phyloP scores from a whole-genome alignment of 2,329 filamentous ascomycete genomes.

The Anthostomella pinea region DNA sequence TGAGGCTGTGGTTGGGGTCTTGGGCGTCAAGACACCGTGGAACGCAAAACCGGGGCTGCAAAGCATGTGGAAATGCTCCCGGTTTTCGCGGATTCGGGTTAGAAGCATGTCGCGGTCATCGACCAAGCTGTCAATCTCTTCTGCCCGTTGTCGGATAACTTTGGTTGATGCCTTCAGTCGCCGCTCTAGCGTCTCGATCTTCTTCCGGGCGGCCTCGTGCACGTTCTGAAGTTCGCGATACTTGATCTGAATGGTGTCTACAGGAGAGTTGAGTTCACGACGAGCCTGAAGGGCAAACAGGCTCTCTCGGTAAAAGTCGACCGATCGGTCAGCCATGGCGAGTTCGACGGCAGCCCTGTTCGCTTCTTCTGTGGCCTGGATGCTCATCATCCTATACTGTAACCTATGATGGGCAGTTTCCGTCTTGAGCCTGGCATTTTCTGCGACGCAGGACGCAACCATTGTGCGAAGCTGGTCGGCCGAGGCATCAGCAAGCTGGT shows the following conservation, averaged over 20 bases:
- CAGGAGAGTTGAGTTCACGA: conserved; percentile 49
- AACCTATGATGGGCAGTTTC: conserved; percentile 87
- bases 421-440: conserved; percentile 66
- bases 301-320: conserved; percentile 75
- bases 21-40: conserved; percentile 59
- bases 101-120: conserved; percentile 78
- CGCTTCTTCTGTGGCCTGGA: conserved; percentile 80
- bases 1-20: conserved; percentile 43
- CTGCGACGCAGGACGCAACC: conserved; percentile 52
- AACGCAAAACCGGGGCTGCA: conserved; percentile 71
- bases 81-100: conserved; percentile 82
- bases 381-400: conserved; percentile 78
- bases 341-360: conserved; percentile 89
- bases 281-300: conserved; percentile 65
- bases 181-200: conserved; percentile 61
- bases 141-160: conserved; percentile 73
- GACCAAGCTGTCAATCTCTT: conserved; percentile 64
- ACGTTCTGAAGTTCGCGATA: conserved; percentile 62
- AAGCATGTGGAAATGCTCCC: conserved; percentile 79
- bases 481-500: conserved; percentile 52
- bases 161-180: conserved; percentile 72
- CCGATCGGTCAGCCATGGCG: conserved; percentile 84
- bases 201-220: conserved; percentile 64
- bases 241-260: conserved; percentile 52
- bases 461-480: conserved; percentile 55